Conservation (phyloP, 148 eudicot species). For the Salicornia ramosissima region DNA sequence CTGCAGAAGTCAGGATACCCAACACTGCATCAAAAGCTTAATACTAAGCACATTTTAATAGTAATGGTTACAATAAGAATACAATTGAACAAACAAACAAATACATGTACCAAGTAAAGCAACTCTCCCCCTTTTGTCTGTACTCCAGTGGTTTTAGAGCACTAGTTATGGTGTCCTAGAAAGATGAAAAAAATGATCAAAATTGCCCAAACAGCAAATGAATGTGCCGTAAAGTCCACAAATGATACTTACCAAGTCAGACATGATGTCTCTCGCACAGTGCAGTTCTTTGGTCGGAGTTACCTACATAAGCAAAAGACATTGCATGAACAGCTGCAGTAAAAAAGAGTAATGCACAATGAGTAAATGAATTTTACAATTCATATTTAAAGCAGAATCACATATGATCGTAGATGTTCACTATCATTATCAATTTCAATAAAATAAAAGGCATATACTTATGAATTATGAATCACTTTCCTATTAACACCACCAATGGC, state of each 20-base stretch:
- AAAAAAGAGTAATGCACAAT: not conserved
- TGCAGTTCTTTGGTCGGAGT: not conserved
- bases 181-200: not conserved
- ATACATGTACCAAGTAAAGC: not conserved
- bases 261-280: not conserved
- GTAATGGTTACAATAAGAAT: not conserved
- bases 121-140: not conserved
- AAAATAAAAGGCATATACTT: not conserved
- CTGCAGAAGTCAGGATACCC: not conserved
- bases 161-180: not conserved
- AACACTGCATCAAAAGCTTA: not conserved
- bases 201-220: not conserved
- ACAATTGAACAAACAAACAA: not conserved
- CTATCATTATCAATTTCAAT: not conserved
- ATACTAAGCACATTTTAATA: not conserved
- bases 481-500: no score
- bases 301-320: not conserved
- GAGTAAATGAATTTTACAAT: not conserved
- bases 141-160: not conserved
- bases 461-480: no score
- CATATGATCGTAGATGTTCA: not conserved
- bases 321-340: not conserved
- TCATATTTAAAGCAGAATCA: not conserved
- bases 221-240: not conserved
- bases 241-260: not conserved